A percentile compares a stretch with the other conserved stretches of the same genome.
These are phyloP conservation scores for Ophiostoma sp. DNA, from an alignment of 2,329 filamentous ascomycete species.

Conservation along the genomic window DNA sequence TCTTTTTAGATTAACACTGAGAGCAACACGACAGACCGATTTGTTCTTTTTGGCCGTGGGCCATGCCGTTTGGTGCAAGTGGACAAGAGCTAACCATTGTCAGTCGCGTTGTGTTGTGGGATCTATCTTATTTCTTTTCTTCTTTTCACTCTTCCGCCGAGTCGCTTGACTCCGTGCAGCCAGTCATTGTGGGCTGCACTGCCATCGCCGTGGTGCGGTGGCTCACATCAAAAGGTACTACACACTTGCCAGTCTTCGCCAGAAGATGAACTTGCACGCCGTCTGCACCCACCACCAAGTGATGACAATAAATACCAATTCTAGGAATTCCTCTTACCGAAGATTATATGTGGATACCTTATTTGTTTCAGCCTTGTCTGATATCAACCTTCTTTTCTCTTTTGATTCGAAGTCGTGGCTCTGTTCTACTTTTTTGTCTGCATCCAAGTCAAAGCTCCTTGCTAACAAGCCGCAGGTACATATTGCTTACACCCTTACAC, in stretches of 20 bases:
- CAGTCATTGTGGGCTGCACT: neutral
- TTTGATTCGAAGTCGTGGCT: conserved; percentile 12
- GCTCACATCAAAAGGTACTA: conserved; percentile 45
- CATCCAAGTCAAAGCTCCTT: conserved; percentile 15
- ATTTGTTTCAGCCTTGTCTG: conserved; percentile 64
- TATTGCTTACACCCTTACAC: conserved; percentile 4
- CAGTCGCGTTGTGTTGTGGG: conserved; percentile 8
- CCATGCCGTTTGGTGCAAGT: neutral
- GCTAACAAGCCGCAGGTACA: conserved; percentile 29
- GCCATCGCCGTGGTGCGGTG: conserved; percentile 15
- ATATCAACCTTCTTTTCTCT: conserved; percentile 35
- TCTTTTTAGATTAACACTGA: conserved; percentile 17
- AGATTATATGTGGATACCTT: conserved; percentile 57
- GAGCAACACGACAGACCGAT: conserved; percentile 2
- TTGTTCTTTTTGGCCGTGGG: neutral
- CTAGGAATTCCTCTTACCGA: conserved; percentile 66
- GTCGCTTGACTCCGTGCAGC: neutral
- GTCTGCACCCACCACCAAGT: conserved; percentile 35
- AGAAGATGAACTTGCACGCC: conserved; percentile 17
- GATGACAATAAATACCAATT: conserved; percentile 56
- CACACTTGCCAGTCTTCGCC: neutral
- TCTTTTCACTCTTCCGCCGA: too few relatives aligned
- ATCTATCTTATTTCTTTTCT: neutral
- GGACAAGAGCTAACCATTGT: conserved; percentile 7
- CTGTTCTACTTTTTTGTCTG: neutral